Conservation (phyloP, 208 protist species). For the Entamoeba histolytica region DNA sequence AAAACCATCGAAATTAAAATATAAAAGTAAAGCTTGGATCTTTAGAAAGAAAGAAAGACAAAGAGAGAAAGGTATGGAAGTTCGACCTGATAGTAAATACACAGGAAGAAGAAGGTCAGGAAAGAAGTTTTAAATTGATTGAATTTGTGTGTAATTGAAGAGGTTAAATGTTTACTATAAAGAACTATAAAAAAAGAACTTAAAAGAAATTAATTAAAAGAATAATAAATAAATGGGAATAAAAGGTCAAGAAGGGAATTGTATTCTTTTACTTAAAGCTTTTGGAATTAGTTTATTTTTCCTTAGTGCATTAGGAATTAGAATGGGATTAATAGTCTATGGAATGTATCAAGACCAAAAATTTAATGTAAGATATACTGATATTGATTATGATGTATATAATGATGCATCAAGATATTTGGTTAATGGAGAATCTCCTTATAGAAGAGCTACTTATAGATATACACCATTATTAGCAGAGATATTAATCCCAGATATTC, state of each 20-base stretch:
- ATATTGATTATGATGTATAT: constrained; percentile 78
- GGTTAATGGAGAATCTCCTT: constrained; percentile 49
- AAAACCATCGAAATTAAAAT: constrained; percentile 31
- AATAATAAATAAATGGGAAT: too few relatives aligned
- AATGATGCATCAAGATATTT: constrained; percentile 62
- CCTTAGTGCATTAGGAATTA: constrained; percentile 23
- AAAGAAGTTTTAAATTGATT: constrained; percentile 6
- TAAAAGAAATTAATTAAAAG: too few relatives aligned
- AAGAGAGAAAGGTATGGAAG: constrained; percentile 57
- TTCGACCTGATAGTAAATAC: constrained; percentile 70
- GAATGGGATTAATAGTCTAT: constrained; percentile 48
- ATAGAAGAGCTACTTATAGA: constrained; percentile 64
- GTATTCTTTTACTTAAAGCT: neutral
- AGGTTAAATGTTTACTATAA: too few relatives aligned
- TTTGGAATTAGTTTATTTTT: neutral
- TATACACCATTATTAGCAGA: constrained; percentile 66
- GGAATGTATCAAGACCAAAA: constrained; percentile 49
- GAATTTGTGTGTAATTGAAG: too few relatives aligned
- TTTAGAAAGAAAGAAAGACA: constrained; percentile 70
- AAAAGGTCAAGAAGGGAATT: too few relatives aligned
- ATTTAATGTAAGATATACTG: constrained; percentile 68
- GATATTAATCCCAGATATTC: constrained; percentile 50
- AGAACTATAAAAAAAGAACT: too few relatives aligned
- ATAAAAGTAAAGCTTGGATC: constrained; percentile 65
- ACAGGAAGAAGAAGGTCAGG: constrained; percentile 62